phyloP scores from a whole-genome alignment of 768 basidiomycete genomes.

The Pisolithus sp. region DNA sequence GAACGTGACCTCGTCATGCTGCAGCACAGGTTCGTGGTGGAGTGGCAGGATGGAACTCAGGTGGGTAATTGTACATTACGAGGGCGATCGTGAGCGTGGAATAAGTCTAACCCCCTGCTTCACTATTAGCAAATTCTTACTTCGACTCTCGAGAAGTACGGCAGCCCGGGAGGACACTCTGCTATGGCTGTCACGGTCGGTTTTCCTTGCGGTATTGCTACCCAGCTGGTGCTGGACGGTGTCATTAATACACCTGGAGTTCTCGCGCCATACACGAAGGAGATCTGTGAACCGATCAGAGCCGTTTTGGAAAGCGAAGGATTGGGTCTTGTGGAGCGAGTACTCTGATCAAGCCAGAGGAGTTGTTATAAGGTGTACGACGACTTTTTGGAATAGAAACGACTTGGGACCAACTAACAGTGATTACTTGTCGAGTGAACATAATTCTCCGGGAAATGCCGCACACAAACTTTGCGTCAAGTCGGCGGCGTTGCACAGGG shows the following conservation, averaged over 20 bases:
- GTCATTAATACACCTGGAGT: conserved; percentile 73
- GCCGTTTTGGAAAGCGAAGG: conserved; percentile 67
- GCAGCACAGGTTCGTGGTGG: conserved; percentile 95
- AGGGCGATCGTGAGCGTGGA: no score
- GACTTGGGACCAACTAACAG: no score
- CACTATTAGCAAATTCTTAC: conserved; percentile 68
- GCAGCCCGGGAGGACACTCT: conserved; percentile 68
- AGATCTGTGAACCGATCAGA: conserved; percentile 73
- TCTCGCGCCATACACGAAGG: conserved; percentile 79
- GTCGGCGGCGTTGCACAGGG: no score
- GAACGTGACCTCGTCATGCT: conserved; percentile 97
- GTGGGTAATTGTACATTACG: conserved; percentile 29
- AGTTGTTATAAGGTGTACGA: background rate
- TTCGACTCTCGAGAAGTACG: conserved; percentile 87
- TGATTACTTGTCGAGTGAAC: no score
- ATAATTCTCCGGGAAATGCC: no score
- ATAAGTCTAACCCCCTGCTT: conserved; percentile 4
- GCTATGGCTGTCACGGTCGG: conserved; percentile 94
- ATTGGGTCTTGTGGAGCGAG: conserved; percentile 62
- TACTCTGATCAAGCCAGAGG: conserved; percentile 37
- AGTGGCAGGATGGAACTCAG: conserved; percentile 76
- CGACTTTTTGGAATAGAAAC: background rate
- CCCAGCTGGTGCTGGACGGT: conserved; percentile 87
- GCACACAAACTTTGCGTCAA: no score
- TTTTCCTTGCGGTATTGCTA: conserved; percentile 89